Evolutionary conservation across 768 basidiomycete genomes (phyloP), one percentile per base, ranked within the genome.

Genomic region (Hysterangium stoloniferum): DNA sequence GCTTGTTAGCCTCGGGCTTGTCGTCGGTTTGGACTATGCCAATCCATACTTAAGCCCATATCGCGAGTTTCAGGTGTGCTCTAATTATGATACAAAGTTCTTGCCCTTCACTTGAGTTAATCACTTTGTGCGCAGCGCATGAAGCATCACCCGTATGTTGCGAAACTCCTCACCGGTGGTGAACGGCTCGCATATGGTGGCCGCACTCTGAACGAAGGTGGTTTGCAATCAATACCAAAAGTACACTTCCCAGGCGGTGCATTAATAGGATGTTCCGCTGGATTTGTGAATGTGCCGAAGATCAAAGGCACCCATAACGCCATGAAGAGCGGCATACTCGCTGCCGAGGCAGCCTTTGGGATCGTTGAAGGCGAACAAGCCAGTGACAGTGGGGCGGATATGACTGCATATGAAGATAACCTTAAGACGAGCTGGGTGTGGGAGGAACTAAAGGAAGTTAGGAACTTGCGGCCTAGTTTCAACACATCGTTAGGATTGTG

Each of bases 221-320:
- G 95, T 3, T 68, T 92, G 9, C 95, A 98, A 64, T 88, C 88
- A 27, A 76, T 98, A 17, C 96, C 96, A 1, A 77, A 77, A 60
- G 74, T 80, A 79, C 55, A 72, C 80, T 99, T 92, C 68, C 96
- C 96, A 0, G 94, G 96, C 1, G 95, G 95, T 1, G 95, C 93
- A 1, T 69, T 98, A 24, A 80, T 99, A 33, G 96, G 95, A 0
- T 97, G 94, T 68, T 85, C 91, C 0, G 96, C 94, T 1, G 95
- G 95, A 11, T 93, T 98, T 64, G 77, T 99, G 54, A 98, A 98
- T 68, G 77, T 96, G 9, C 86, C 94, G 12, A 98, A 96, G 69
- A 98, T 99, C 68, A 98, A 98, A 63, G 95, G 95, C 12, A 95
- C 94, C 0, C 96, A 98, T 64, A 98, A 94, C 53, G 93, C 95